Conservation (phyloP, 371 early-diverging fungal species). For the Conidiobolus incongruus region DNA sequence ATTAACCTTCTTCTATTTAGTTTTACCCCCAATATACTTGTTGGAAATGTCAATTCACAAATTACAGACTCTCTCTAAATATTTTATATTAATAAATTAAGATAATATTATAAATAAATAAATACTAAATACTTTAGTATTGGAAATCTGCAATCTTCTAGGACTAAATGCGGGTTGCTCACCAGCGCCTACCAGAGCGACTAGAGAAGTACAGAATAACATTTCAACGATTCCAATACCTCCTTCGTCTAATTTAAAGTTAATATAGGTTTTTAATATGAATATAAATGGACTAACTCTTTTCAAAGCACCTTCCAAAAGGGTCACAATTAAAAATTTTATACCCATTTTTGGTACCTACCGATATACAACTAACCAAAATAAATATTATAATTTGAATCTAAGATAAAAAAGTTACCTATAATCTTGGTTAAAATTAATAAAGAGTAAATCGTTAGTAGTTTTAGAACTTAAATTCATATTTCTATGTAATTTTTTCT, state of each 20-base stretch:
- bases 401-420: constrained; percentile 24
- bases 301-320: constrained; percentile 74
- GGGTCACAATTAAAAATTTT: constrained; percentile 87
- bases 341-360: constrained; percentile 67
- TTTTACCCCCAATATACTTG: constrained; percentile 78
- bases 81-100: no score
- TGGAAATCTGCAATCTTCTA: constrained; percentile 73
- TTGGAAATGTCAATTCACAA: constrained; percentile 84
- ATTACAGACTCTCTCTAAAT: constrained; percentile 89
- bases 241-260: constrained; percentile 29
- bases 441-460: constrained; percentile 33
- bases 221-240: constrained; percentile 88
- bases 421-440: constrained; percentile 86
- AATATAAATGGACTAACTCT: constrained; percentile 22
- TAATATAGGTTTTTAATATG: neutral
- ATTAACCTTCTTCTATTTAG: constrained; percentile 80
- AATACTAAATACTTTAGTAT: constrained; percentile 68
- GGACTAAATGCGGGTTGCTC: constrained; percentile 77
- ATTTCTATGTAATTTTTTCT: neutral
- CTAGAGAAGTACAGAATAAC: constrained; percentile 88
- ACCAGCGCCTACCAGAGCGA: constrained; percentile 86
- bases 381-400: neutral
- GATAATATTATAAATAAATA: no score
- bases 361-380: constrained; percentile 53
- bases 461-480: constrained; percentile 16